Percentiles rank a stretch among this genome's conserved stretches.
Evolutionary conservation across 176 grass and related monocot genomes (phyloP).

Genomic region (Lolium perenne): DNA sequence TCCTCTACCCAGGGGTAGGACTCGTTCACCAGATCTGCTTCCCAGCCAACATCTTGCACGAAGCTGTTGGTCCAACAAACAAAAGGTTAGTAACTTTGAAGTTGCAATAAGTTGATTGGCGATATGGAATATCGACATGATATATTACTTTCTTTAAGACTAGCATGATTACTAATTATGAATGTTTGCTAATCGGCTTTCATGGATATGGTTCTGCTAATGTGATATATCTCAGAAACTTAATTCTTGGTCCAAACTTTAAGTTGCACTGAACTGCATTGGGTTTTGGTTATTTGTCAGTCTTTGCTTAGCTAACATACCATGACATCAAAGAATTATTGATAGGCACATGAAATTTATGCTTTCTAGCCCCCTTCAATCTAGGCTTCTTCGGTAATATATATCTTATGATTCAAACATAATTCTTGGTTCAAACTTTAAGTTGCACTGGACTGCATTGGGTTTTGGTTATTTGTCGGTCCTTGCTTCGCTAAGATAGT

Average conservation of each 20-base stretch:
- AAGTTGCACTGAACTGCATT: slow-evolving; percentile 18
- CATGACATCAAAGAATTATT: slow-evolving; percentile 34
- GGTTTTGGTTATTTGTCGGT: slow-evolving; percentile 29
- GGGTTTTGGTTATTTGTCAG: slow-evolving; percentile 30
- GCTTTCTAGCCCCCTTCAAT: slow-evolving; percentile 7
- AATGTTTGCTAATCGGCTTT: not conserved
- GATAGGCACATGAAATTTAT: not conserved
- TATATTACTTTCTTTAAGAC: not conserved
- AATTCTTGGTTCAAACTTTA: slow-evolving; percentile 29
- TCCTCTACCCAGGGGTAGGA: slow-evolving; percentile 84
- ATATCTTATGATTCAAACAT: slow-evolving; percentile 5
- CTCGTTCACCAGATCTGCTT: slow-evolving; percentile 71
- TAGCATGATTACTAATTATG: not conserved
- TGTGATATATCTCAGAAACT: slow-evolving; percentile 3
- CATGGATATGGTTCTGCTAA: not conserved
- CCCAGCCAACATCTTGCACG: slow-evolving; percentile 68
- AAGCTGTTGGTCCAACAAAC: slow-evolving; percentile 56
- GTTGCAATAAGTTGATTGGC: slow-evolving; percentile 23
- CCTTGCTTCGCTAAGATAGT: slow-evolving; percentile 34
- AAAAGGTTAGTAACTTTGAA: slow-evolving; percentile 16
- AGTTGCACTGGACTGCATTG: slow-evolving; percentile 12
- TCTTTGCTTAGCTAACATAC: slow-evolving; percentile 23
- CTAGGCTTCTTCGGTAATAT: slow-evolving; percentile 24
- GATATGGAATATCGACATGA: slow-evolving; percentile 19
- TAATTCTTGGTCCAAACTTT: slow-evolving; percentile 27